A percentile compares a stretch with the other conserved stretches of the same genome.
These are phyloP conservation scores for Populus hybrid DNA, from an alignment of 441 rosid species.

Conservation along the genomic window DNA sequence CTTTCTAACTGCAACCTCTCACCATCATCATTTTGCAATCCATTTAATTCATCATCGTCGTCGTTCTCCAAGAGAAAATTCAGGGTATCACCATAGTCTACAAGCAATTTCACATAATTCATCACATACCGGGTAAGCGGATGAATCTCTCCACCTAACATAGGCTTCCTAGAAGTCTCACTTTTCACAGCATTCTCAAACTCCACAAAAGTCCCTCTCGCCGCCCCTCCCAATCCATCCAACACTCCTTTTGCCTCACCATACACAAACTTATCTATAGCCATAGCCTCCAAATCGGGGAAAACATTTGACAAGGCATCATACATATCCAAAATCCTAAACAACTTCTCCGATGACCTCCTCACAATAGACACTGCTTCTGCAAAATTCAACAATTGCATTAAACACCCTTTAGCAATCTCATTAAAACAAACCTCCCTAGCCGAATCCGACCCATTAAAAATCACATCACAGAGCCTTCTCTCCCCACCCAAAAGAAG, in stretches of 20 bases:
- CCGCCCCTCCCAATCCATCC: constrained; percentile 65
- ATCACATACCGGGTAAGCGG: constrained; percentile 77
- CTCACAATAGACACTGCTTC: constrained; percentile 81
- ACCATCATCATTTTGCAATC: not conserved
- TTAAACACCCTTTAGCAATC: constrained; percentile 71
- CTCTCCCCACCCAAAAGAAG: constrained; percentile 81
- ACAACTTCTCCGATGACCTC: constrained; percentile 87
- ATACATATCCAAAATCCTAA: constrained; percentile 91
- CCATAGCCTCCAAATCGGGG: constrained; percentile 51
- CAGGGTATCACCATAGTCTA: constrained; percentile 69
- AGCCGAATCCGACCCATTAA: constrained; percentile 46
- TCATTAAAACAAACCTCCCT: constrained; percentile 81
- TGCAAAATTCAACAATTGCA: constrained; percentile 88
- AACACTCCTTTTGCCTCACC: constrained; percentile 68
- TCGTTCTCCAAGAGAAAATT: constrained; percentile 55
- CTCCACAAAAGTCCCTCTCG: constrained; percentile 83
- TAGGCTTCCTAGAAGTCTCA: constrained; percentile 69
- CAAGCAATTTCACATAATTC: constrained; percentile 88
- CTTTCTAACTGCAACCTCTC: constrained; percentile 30
- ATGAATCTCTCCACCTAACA: constrained; percentile 78
- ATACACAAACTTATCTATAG: constrained; percentile 50
- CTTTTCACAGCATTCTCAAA: constrained; percentile 80
- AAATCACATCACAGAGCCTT: constrained; percentile 78
- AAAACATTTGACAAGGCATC: constrained; percentile 64
- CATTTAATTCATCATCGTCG: constrained; percentile 23